Base-by-base conservation (phyloP, 106 monocot species). In the Dioscorea dumetorum region DNA sequence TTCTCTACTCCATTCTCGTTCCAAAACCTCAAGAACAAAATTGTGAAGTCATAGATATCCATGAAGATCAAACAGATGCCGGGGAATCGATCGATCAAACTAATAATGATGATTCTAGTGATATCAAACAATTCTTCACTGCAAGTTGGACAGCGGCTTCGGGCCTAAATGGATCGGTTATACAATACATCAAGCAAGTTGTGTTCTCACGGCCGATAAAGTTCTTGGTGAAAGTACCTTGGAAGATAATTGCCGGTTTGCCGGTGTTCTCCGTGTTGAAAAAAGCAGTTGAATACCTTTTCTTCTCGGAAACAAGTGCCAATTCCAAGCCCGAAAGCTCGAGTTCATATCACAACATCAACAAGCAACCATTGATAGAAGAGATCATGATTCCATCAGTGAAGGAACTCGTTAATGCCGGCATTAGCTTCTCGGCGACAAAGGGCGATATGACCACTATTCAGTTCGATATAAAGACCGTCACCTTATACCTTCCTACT, bases 311-410 rank as follows among this genome's bases (percentile, higher is more conserved):
- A 53, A 10, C 7, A 1, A 63, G 60, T 21, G 19, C 49, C 16
- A 68, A 57, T 31, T 24, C 24, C 50, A 48, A 67, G 54, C 7
- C 10, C 4, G 48, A 70, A 21, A 19, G 23, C 5, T 1, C 22
- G 6, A 5, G 13, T 7, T 9, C 19, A 0, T 10, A 7, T 0
- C 4, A 34, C n/a, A 12, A 24, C 17, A 52, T 52, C 21, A 51
- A 64, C 24, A 74, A 76, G 21, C 72, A 77, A 19, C 84, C 84
- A 0, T 50, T 74, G 48, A 71, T 78, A 22, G 83, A 88, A 20
- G 80, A 88, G 72, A 81, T 88, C 60, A 70, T 33, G 60, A 78
- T 87, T 50, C 87, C 87, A 19, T 83, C 83, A 0, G 83, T 80
- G 24, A 22, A 58, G 10, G 74, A 83, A 19, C 77, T 87, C 23